Evolutionary conservation across 768 basidiomycete species (phyloP), one percentile per base, ranked within the genome.

Genomic region (Tephrocybe sp.): DNA sequence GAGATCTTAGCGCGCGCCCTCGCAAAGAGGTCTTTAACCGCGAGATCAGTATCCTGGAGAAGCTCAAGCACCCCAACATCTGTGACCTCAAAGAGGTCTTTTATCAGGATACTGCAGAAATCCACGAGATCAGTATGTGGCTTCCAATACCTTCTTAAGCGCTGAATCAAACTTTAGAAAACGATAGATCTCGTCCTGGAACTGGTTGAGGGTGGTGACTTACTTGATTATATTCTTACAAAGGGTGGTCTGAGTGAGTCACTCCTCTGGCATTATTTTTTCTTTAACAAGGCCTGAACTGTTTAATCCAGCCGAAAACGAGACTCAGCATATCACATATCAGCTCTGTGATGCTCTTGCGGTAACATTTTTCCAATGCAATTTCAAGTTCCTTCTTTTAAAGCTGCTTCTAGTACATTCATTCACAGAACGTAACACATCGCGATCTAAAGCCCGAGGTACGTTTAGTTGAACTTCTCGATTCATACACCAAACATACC

Each of bases 361-460:
- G 16, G 86, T 88, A 64, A 59, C 80, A 64, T 16, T 6, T 16
- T 25, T 33, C 22, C 4, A 39, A 34, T 2, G 8, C 11, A 39
- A 8, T 13, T 47, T 2, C 16, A n/a, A n/a, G 30, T 8, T 52
- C 24, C 4, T 7, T 22, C 58, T 44, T 47, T 29, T 21, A 34
- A 31, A 22, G 30, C 49, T 8, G 43, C 19, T 15, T 42, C 24
- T 41, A 78, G 74, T 90, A 88, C 57, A 82, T 89, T 42, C 89
- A 90, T 52, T 72, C 71, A 7, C 72, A 82, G 60, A 87, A 86
- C 13, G 85, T 99, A 38, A 80, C 92, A 0, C 95, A 98, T 68
- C 87, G 97, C 38, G 97, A 99, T 65, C 70, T 97, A 38, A 97
- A 97, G 65, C 94, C 95, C 1, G 88, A 90, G 71, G 84, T 83